phyloP scores from a whole-genome alignment of 1,139 yeast species.

The Wickerhamiella infanticola region DNA sequence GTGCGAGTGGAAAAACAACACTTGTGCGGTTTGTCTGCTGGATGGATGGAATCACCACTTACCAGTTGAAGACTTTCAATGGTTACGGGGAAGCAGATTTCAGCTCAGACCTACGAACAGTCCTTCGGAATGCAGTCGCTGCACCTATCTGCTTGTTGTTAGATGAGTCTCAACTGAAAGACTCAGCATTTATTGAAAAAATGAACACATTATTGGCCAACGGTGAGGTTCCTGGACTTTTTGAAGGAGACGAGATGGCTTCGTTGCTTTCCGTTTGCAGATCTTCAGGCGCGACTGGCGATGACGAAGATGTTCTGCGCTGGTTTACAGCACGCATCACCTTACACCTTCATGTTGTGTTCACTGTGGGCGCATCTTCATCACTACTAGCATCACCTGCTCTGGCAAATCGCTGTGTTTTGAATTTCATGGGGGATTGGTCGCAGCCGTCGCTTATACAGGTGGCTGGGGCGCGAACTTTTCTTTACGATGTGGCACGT shows the following conservation, averaged over 20 bases:
- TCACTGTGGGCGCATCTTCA: conserved; percentile 65
- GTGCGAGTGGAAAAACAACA: conserved; percentile 64
- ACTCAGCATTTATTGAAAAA: conserved; percentile 69
- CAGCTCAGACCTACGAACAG: conserved; percentile 43
- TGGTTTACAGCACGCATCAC: conserved; percentile 67
- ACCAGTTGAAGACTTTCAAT: conserved; percentile 43
- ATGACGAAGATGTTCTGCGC: conserved; percentile 48
- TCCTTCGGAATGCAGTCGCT: conserved; percentile 41
- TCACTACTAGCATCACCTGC: conserved; percentile 40
- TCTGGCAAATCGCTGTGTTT: conserved; percentile 73
- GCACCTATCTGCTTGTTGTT: conserved; percentile 58
- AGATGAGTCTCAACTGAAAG: conserved; percentile 67
- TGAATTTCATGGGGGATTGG: conserved; percentile 90
- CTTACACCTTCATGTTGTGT: conserved; percentile 64
- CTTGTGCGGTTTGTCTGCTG: conserved; percentile 74
- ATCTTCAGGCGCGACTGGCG: conserved; percentile 41
- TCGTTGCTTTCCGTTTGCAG: conserved; percentile 41
- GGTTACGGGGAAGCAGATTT: conserved; percentile 47
- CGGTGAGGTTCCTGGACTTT: conserved; percentile 83
- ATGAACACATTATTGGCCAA: conserved; percentile 88
- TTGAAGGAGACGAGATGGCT: conserved; percentile 56
- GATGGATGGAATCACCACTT: conserved; percentile 63
- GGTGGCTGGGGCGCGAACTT: conserved; percentile 34
- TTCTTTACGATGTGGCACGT: conserved; percentile 31
- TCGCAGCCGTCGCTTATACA: conserved; percentile 33